A percentile compares a stretch with the other conserved stretches of the same genome.
Evolutionary conservation across 257 asterid species (phyloP).

Genomic region (Coffea eugenioides): DNA sequence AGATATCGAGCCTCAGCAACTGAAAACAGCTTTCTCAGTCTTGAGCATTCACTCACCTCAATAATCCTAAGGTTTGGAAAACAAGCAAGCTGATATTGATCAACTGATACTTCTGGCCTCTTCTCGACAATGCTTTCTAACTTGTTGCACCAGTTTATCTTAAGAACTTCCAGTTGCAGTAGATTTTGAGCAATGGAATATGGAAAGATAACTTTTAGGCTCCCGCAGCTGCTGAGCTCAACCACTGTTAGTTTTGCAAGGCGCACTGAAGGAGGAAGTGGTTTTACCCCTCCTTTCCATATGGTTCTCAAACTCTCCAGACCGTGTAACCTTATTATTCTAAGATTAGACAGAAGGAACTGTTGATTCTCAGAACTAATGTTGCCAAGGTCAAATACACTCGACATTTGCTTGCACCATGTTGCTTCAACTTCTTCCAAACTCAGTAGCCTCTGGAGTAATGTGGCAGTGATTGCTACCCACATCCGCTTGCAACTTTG

Average conservation of each 20-base stretch:
- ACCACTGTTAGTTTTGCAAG: conserved; percentile 6
- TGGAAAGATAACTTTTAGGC: conserved; percentile 2
- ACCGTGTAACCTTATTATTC: neutral
- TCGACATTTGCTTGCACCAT: neutral
- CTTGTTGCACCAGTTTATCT: neutral
- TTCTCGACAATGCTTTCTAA: conserved; percentile 1
- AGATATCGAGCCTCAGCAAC: conserved; percentile 6
- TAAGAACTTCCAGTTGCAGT: conserved; percentile 7
- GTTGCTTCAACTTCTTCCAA: conserved; percentile 9
- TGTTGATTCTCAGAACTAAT: neutral
- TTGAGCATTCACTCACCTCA: neutral
- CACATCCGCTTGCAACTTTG: neutral
- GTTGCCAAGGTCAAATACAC: neutral
- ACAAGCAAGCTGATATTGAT: neutral
- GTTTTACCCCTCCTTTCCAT: neutral
- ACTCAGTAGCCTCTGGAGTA: conserved; percentile 4
- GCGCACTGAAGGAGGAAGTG: neutral
- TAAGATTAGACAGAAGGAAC: conserved; percentile 8
- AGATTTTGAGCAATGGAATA: neutral
- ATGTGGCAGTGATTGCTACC: neutral
- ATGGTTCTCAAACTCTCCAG: neutral
- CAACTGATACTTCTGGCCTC: neutral
- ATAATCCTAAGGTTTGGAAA: conserved; percentile 4
- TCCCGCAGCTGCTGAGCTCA: neutral
- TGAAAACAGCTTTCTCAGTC: conserved; percentile 3